A percentile compares a stretch with the other conserved stretches of the same genome.
Evolutionary conservation across 129 eudicot species (phyloP).

Genomic region (Mikania micrantha): DNA sequence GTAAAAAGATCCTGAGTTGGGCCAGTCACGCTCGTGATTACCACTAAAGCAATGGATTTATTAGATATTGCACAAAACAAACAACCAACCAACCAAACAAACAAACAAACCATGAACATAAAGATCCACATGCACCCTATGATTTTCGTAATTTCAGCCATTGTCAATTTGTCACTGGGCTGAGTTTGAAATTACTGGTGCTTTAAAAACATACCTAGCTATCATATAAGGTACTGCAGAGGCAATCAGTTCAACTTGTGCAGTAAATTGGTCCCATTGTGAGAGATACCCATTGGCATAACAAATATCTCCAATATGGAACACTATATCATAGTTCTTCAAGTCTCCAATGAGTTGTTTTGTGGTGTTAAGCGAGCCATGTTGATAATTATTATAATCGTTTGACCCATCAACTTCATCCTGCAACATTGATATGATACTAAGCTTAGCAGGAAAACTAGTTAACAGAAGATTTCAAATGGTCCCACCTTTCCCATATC

Average conservation of each 20-base stretch:
- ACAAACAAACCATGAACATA: neutral
- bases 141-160: neutral
- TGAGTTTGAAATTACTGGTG: neutral
- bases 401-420: constrained; percentile 70
- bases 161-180: neutral
- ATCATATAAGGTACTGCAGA: constrained; percentile 70
- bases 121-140: neutral
- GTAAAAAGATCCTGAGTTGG: constrained; percentile 62
- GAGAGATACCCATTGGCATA: no score
- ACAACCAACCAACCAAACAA: no score
- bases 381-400: no score
- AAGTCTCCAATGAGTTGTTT: no score
- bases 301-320: no score
- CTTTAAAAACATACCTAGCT: constrained; percentile 44
- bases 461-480: neutral
- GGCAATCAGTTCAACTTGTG: constrained; percentile 63
- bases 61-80: neutral
- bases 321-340: no score
- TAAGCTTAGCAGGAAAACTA: neutral
- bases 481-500: constrained; percentile 69
- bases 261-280: constrained; percentile 89
- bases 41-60: constrained; percentile 41
- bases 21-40: constrained; percentile 88
- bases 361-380: no score
- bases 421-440: constrained; percentile 15